Base-by-base conservation (phyloP, 2,329 filamentous ascomycete genomes). In the Alternaria conjuncta region DNA sequence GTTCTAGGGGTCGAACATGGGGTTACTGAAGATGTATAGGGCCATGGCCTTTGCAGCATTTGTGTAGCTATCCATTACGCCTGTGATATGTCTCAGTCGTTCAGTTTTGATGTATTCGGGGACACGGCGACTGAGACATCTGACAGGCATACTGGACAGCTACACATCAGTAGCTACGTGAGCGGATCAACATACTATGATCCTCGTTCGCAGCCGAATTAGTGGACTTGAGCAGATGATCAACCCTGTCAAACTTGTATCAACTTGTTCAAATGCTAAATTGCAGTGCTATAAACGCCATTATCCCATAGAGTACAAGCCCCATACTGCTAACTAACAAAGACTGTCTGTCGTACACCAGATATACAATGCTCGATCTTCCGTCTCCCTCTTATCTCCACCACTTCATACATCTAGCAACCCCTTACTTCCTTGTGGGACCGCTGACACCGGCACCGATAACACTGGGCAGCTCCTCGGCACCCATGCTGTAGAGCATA, bases 391-490 rank as follows among this genome's bases (percentile, higher is more conserved):
- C 20, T 12, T 9, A 9, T 18, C 43, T 32, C 21, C 20, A 4
- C 15, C 21, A 23, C 20, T 18, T 18, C 11, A 66, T 75, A 84
- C 71, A 53, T 25, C 0, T 28, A 20, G 2, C 15, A 9, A 23
- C 5, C 7, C 15, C 13, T 66, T 76, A 84, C 71, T 84, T 82
- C 61, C 76, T 78, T 25, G 75, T 70, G 55, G 89, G 86, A 62
- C 89, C 88, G 68, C 91, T 92, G 41, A 99, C 95, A 67, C 96
- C 96, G 51, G 96, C 96, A n/a, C 94, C 93, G 79, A 99, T 94
- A 9, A 99, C 95, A 72, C 94, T 94, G 0, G 96, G 96, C 68
- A 98, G 84, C 81, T 94, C 91, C 83, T 97, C 90, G 78, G 92
- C 88, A 32, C 95, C 96, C 74, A 98, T 92, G 66, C 84, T 90